These are phyloP conservation scores for Pyricularia sp. DNA, from an alignment of 2,329 filamentous ascomycete genomes.

Conservation along the genomic window DNA sequence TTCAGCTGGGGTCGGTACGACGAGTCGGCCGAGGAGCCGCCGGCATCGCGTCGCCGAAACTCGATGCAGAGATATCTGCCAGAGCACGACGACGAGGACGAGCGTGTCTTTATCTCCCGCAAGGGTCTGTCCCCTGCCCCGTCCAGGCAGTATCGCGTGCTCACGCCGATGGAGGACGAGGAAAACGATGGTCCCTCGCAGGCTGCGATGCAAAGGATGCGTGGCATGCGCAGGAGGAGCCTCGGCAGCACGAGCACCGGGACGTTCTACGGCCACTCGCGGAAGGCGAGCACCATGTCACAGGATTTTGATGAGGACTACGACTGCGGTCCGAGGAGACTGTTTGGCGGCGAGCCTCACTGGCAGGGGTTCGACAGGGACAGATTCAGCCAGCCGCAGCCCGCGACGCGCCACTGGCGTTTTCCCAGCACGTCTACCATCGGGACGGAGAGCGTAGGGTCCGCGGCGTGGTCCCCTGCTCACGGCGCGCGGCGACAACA, in stretches of 20 bases:
- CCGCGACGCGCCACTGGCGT: background rate
- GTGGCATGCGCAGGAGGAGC: background rate
- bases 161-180: background rate
- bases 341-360: background rate
- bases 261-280: background rate
- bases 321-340: background rate
- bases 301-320: background rate
- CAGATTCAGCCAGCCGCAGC: background rate
- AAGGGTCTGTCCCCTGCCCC: background rate
- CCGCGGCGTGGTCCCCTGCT: background rate
- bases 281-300: background rate
- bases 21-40: background rate
- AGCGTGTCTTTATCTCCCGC: background rate
- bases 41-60: background rate
- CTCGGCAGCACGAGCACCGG: background rate
- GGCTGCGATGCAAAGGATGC: background rate
- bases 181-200: background rate
- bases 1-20: background rate
- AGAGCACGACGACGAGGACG: background rate
- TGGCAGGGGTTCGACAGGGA: background rate
- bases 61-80: background rate
- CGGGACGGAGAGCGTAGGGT: background rate
- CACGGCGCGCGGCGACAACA: background rate
- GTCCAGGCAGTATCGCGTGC: background rate
- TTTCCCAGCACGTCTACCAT: background rate